A percentile compares a stretch with the other conserved stretches of the same genome.
Evolutionary conservation across 495 filamentous ascomycete genomes (phyloP).

Genomic region (Neurospora sp.): DNA sequence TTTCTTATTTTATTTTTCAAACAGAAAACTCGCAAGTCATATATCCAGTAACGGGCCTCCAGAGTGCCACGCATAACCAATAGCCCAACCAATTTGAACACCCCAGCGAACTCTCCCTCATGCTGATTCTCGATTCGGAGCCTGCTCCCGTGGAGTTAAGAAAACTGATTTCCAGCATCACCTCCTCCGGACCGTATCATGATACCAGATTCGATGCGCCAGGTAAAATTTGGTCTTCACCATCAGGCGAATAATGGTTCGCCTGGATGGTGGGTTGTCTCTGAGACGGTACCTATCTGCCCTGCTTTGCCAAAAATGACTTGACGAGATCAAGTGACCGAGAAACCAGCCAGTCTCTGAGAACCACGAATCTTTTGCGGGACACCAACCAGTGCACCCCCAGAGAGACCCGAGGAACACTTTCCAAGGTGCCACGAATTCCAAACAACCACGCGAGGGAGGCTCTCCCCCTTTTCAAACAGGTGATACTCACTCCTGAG

Average conservation of each 20-base stretch:
- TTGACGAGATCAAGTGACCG: background rate
- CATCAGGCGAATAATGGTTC: background rate
- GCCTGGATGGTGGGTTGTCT: background rate
- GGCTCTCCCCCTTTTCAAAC: background rate
- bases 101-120: background rate
- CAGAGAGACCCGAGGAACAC: background rate
- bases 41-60: background rate
- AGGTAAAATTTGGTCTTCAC: background rate
- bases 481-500: background rate
- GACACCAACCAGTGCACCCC: background rate
- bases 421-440: background rate
- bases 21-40: background rate
- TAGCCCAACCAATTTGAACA: background rate
- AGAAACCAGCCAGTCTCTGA: background rate
- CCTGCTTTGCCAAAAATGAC: background rate
- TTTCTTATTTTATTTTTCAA: background rate
- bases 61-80: background rate
- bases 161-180: background rate
- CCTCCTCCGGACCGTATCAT: background rate
- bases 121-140: background rate
- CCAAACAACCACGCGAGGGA: background rate
- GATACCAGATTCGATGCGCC: background rate
- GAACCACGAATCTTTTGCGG: background rate
- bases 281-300: background rate
- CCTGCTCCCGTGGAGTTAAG: background rate